Base-by-base conservation (phyloP, 768 basidiomycete genomes). In the Lyophyllum shimeji region DNA sequence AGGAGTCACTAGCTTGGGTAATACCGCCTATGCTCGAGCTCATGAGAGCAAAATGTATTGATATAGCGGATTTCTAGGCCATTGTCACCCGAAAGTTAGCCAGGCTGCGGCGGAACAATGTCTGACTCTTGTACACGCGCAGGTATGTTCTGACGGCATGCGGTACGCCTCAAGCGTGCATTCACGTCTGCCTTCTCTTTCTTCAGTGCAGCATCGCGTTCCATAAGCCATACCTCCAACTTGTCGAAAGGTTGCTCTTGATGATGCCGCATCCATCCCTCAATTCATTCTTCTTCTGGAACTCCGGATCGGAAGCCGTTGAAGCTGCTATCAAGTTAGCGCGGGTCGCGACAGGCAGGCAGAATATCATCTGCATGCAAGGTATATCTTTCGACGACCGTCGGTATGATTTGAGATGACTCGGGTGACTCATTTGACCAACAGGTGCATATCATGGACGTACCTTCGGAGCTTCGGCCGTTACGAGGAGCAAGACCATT, bases 241-340 rank as follows among this genome's bases (percentile, higher is more conserved):
- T 98, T 63, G 89, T 98, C 65, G 83, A 96, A 69, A 82, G 82
- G 52, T 80, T 98, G 7, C 73, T 96, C 12, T 91, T 94, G 0
- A 74, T 89, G 56, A 95, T 98, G 94, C 95, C 95, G 1, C 75
- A 95, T 72, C 80, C 86, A 0, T 95, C 93, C 1, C 80, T 98
- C 29, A 90, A 96, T 69, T 92, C 92, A 23, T 98, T 98, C 81
- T 97, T 95, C 82, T 93, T 97, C 73, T 93, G 90, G 90, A 98
- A 93, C 76, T 95, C 94, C 1, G 96, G 96, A 2, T 87, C 93
- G 0, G 96, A 98, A 71, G 96, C 95, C 1, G 81, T 94, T 43
- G 95, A 97, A 72, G 92, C 86, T 0, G 81, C 93, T 2, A 72
- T 98, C 60, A 98, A 97, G 74, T 85, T 98, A 75, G 89, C 91